Evolutionary conservation across 2,329 filamentous ascomycete genomes (phyloP).

Genomic region (Nemania bipapillata): DNA sequence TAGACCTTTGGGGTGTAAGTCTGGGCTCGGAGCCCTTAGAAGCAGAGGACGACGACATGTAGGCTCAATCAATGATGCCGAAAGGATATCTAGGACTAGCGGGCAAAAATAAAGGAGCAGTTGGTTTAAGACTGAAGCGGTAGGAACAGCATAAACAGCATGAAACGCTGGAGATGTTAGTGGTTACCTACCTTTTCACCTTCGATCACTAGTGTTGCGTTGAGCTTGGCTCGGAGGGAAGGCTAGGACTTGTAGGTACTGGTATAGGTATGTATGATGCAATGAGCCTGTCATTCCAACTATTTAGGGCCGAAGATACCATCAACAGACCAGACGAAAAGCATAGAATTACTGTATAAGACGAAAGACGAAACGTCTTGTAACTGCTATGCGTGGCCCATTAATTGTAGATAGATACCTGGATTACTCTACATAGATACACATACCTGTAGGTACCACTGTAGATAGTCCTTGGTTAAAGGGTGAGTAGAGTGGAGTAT

Average conservation of each 20-base stretch:
- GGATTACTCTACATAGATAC: neutral
- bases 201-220: neutral
- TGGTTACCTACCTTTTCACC: conserved; percentile 24
- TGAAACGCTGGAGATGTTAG: conserved; percentile 10
- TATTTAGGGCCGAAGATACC: neutral
- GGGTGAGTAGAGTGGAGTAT: conserved; percentile 18
- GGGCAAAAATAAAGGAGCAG: neutral
- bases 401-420: conserved; percentile 1
- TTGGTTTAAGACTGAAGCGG: neutral
- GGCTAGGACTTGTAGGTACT: no score
- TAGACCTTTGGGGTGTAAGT: conserved; percentile 44
- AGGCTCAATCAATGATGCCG: conserved; percentile 32
- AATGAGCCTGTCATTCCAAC: conserved; percentile 6
- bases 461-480: no score
- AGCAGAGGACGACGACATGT: conserved; percentile 45
- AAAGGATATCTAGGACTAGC: conserved; percentile 1
- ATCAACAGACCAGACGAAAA: neutral
- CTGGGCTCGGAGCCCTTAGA: conserved; percentile 46
- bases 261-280: conserved; percentile 20
- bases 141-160: neutral
- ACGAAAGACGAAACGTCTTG: neutral
- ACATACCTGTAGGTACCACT: neutral
- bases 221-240: conserved; percentile 11
- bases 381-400: neutral
- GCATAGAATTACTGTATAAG: neutral